A percentile compares a stretch with the other conserved stretches of the same genome.
These are phyloP conservation scores for Venturia effusa DNA, from an alignment of 2,329 filamentous ascomycete species.

Conservation along the genomic window DNA sequence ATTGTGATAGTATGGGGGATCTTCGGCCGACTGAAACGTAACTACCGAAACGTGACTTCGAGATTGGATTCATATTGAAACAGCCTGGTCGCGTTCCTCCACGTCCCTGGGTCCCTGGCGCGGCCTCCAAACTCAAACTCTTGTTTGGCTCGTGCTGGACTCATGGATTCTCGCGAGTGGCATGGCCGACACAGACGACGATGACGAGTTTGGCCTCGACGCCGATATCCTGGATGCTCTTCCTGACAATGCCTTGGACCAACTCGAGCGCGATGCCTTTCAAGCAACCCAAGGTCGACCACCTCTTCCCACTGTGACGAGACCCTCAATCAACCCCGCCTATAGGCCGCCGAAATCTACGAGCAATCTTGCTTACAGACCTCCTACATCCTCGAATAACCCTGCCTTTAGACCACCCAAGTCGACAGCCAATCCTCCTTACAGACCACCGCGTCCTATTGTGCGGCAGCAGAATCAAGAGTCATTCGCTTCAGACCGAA, in stretches of 20 bases:
- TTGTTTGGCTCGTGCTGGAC: not conserved
- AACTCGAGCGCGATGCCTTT: constrained; percentile 34
- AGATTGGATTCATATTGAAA: not conserved
- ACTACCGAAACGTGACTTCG: not conserved
- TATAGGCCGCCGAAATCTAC: not conserved
- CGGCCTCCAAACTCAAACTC: not conserved
- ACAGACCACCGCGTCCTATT: constrained; percentile 2
- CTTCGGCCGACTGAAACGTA: not conserved
- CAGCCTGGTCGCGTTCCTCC: not conserved
- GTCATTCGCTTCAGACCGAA: not conserved
- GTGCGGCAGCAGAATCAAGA: not conserved
- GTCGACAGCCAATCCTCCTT: not conserved
- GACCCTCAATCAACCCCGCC: not conserved
- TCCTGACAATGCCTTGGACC: constrained; percentile 32
- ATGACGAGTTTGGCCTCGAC: constrained; percentile 35
- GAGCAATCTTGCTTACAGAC: not conserved
- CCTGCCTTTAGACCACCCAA: not conserved
- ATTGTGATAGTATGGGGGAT: not conserved
- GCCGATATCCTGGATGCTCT: constrained; percentile 33
- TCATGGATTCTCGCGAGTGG: constrained; percentile 14
- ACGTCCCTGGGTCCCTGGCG: not conserved
- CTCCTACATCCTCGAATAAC: not conserved
- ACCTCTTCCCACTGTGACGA: not conserved
- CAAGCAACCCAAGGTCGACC: constrained; percentile 8
- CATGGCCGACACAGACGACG: constrained; percentile 25